A percentile compares a stretch with the other conserved stretches of the same genome.
Evolutionary conservation across 257 asterid genomes (phyloP).

Genomic region (Petunia axillaris): DNA sequence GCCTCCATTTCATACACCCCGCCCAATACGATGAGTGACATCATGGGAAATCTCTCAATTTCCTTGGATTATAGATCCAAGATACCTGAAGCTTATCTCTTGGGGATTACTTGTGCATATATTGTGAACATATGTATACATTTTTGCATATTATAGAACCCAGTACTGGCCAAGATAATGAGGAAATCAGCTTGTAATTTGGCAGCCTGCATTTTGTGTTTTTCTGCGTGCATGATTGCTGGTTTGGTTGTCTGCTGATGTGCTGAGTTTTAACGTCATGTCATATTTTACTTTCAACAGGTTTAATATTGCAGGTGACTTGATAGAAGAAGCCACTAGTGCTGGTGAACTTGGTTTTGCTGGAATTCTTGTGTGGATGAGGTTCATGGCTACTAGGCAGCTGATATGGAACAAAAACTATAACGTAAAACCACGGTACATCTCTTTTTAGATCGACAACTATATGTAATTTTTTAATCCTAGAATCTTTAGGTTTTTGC

Average conservation of each 20-base stretch:
- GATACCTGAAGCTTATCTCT: too few species aligned
- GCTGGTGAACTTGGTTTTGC: slow-evolving; percentile 91
- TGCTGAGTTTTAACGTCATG: slow-evolving; percentile 24
- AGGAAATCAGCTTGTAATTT: slow-evolving; percentile 7
- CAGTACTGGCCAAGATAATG: neutral
- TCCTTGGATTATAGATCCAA: too few species aligned
- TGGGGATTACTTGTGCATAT: neutral
- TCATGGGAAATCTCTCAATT: too few species aligned
- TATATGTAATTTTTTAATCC: slow-evolving; percentile 19
- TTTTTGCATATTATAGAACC: slow-evolving; percentile 14
- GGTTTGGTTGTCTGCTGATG: slow-evolving; percentile 15
- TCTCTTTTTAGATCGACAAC: slow-evolving; percentile 28
- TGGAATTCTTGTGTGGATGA: slow-evolving; percentile 98
- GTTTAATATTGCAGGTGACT: slow-evolving; percentile 95
- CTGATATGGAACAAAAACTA: slow-evolving; percentile 97
- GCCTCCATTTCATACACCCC: too few species aligned
- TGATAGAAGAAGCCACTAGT: slow-evolving; percentile 72
- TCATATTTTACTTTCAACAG: slow-evolving; percentile 48
- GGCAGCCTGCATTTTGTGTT: neutral
- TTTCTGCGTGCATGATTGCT: neutral
- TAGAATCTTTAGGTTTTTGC: neutral
- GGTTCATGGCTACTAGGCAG: slow-evolving; percentile 97
- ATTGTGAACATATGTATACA: neutral
- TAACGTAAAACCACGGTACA: slow-evolving; percentile 98
- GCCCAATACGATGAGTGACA: too few species aligned